Evolutionary conservation across 164 flowering plant species (phyloP).

Genomic region (Magnolia changhungtana): DNA sequence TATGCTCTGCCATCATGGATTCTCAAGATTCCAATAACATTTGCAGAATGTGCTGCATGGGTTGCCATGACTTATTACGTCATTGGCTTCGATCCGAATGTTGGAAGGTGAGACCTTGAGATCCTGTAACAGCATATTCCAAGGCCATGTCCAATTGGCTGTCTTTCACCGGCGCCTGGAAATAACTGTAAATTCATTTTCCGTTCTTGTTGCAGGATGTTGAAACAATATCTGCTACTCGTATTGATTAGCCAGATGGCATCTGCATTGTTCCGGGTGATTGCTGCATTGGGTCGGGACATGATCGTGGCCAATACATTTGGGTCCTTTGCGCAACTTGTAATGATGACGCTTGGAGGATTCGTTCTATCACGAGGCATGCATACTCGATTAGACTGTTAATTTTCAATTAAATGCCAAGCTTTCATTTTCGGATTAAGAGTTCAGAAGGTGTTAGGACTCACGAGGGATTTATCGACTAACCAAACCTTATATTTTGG

Average conservation of each 20-base stretch:
- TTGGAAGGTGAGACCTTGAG: conserved; percentile 35
- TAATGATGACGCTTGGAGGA: conserved; percentile 32
- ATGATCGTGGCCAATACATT: conserved; percentile 36
- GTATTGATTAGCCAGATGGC: conserved; percentile 36
- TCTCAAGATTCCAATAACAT: conserved; percentile 32
- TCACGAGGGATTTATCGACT: background rate
- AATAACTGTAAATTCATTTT: background rate
- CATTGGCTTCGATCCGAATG: conserved; percentile 42
- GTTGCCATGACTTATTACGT: conserved; percentile 36
- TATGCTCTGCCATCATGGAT: conserved; percentile 42
- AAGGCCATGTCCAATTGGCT: conserved; percentile 1
- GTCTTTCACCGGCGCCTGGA: background rate
- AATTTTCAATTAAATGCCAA: background rate
- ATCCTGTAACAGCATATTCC: conserved; percentile 2
- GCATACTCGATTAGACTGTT: background rate
- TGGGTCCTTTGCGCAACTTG: conserved; percentile 30
- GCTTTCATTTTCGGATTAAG: background rate
- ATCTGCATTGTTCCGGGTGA: conserved; percentile 32
- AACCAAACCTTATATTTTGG: conserved; percentile 1
- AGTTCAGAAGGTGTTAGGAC: background rate
- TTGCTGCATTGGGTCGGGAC: conserved; percentile 33
- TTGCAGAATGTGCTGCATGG: conserved; percentile 35
- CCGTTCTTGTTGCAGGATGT: conserved; percentile 30
- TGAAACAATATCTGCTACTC: conserved; percentile 34
- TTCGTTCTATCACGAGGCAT: conserved; percentile 44